phyloP scores from a whole-genome alignment of 192 early-diverging fungal species.

The Funneliformis geosporum region DNA sequence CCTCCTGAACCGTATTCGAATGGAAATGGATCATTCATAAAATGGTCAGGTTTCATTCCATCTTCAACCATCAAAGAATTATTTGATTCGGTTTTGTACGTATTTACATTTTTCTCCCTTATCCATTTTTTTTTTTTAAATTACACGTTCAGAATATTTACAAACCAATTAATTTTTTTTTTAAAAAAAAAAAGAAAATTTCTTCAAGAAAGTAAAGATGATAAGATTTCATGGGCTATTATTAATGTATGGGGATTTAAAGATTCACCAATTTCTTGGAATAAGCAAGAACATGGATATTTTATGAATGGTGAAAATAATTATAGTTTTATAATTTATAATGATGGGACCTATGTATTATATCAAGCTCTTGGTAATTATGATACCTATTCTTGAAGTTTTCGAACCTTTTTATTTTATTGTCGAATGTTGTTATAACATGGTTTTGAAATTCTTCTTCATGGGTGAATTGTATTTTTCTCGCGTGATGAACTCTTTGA shows the following conservation, averaged over 20 bases:
- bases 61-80: slow-evolving; percentile 32
- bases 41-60: slow-evolving; percentile 44
- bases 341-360: slow-evolving; percentile 18
- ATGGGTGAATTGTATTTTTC: too few relatives aligned
- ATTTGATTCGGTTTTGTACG: slow-evolving; percentile 37
- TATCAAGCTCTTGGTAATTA: slow-evolving; percentile 26
- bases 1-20: slow-evolving; percentile 32
- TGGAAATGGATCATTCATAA: slow-evolving; percentile 16
- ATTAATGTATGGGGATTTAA: slow-evolving; percentile 48
- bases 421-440: too few relatives aligned
- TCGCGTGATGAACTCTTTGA: too few relatives aligned
- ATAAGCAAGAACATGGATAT: slow-evolving; percentile 41
- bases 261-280: slow-evolving; percentile 52
- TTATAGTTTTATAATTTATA: slow-evolving; percentile 47
- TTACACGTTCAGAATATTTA: not conserved
- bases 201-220: not conserved
- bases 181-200: slow-evolving; percentile 21
- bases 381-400: slow-evolving; percentile 19
- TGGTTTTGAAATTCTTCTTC: too few relatives aligned
- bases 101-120: slow-evolving; percentile 15
- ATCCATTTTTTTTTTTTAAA: not conserved
- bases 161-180: not conserved
- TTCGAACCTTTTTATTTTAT: too few relatives aligned
- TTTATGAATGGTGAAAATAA: slow-evolving; percentile 46
- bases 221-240: slow-evolving; percentile 36